Conservation (phyloP, 352 stramenopile species). For the Globisporangium abappressorium region DNA sequence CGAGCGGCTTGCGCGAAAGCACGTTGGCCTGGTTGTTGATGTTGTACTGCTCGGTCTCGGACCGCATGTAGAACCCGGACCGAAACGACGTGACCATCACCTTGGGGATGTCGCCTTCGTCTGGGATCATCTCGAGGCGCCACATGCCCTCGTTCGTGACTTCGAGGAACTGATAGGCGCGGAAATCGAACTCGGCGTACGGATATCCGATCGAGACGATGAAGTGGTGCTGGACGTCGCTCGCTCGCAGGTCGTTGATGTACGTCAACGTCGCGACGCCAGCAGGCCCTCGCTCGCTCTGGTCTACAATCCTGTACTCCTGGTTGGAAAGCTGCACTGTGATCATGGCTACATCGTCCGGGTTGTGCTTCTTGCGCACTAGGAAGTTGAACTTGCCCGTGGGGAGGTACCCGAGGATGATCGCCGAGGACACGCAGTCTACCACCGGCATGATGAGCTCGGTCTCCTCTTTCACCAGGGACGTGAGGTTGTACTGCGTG, state of each 20-base stretch:
- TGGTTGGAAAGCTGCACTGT: constrained; percentile 29
- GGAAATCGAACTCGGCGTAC: constrained; percentile 31
- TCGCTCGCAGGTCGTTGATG: constrained; percentile 26
- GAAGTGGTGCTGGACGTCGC: constrained; percentile 26
- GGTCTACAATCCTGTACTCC: constrained; percentile 24
- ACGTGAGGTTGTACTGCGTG: constrained; percentile 35
- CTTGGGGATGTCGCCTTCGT: constrained; percentile 24
- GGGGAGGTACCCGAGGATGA: constrained; percentile 20
- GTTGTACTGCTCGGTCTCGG: constrained; percentile 25
- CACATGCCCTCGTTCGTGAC: constrained; percentile 23
- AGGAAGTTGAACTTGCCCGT: constrained; percentile 29
- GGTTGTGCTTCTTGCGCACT: constrained; percentile 19
- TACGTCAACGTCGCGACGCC: constrained; percentile 26
- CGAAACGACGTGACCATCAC: constrained; percentile 25
- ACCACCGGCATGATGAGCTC: constrained; percentile 45
- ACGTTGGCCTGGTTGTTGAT: constrained; percentile 20
- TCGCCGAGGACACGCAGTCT: constrained; percentile 33
- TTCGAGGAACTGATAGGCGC: constrained; percentile 21
- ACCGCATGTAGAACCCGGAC: constrained; percentile 30
- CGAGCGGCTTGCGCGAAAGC: neutral
- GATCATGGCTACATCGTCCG: constrained; percentile 22
- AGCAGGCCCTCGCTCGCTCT: constrained; percentile 23
- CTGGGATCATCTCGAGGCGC: constrained; percentile 23
- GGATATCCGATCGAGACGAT: constrained; percentile 30
- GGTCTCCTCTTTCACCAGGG: constrained; percentile 12